A percentile compares a stretch with the other conserved stretches of the same genome.
Conservation (phyloP, 164 flowering plant genomes). For the Amborella trichopoda region DNA sequence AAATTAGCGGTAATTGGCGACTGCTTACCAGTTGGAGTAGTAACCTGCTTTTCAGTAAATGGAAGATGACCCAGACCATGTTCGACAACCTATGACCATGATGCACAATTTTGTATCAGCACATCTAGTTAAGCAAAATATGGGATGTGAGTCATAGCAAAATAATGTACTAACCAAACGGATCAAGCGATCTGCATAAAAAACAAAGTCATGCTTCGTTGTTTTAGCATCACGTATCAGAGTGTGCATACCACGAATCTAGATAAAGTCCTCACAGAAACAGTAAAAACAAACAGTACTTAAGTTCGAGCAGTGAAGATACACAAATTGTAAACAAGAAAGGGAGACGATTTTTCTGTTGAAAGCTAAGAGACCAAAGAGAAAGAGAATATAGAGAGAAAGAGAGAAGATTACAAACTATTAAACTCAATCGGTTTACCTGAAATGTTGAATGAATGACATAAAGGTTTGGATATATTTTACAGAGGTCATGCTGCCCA, state of each 20-base stretch:
- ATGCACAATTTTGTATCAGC: conserved; percentile 1
- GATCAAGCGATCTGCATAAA: conserved; percentile 88
- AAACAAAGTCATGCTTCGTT: conserved; percentile 95
- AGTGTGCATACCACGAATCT: conserved; percentile 99
- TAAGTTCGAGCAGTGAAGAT: too few species aligned
- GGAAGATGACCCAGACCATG: conserved; percentile 99
- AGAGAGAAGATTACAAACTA: neutral
- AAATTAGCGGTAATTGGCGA: too few species aligned
- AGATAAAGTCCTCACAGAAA: too few species aligned
- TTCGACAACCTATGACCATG: conserved; percentile 68
- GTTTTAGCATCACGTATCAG: conserved; percentile 85
- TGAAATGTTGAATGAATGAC: conserved; percentile 95
- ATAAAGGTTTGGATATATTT: conserved; percentile 88
- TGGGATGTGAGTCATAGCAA: neutral
- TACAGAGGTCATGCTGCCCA: conserved; percentile 96
- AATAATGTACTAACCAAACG: conserved; percentile 57
- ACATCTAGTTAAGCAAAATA: neutral
- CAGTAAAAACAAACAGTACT: too few species aligned
- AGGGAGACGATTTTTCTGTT: too few species aligned
- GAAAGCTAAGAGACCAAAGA: too few species aligned
- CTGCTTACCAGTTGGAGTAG: conserved; percentile 91
- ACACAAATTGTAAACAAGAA: too few species aligned
- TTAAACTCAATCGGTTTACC: too few species aligned
- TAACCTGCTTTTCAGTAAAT: conserved; percentile 93
- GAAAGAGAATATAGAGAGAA: too few species aligned